phyloP scores from a whole-genome alignment of 208 protist species.

The Leishmania guyanensis region DNA sequence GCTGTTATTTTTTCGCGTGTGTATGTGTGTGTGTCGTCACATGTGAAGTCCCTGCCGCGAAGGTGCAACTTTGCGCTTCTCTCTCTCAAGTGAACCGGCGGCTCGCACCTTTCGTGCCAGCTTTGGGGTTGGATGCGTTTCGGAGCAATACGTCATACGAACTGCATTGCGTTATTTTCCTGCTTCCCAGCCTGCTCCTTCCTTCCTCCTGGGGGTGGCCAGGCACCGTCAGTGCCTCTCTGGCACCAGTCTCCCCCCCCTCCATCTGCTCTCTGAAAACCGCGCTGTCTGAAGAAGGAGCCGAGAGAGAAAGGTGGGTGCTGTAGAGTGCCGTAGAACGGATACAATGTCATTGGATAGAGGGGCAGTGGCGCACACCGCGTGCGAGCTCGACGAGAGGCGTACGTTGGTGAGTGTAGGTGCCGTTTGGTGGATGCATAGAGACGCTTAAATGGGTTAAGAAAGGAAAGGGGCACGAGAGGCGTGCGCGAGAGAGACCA shows the following conservation, averaged over 20 bases:
- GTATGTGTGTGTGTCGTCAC: background rate
- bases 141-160: background rate
- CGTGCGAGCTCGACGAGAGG: background rate
- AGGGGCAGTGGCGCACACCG: no score
- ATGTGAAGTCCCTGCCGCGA: background rate
- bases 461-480: background rate
- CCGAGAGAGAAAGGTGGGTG: background rate
- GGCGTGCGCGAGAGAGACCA: background rate
- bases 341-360: background rate
- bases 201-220: background rate
- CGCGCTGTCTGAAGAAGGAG: background rate
- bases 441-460: background rate
- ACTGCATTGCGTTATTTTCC: background rate
- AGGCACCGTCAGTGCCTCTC: background rate
- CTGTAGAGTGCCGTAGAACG: background rate
- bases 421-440: background rate
- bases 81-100: background rate
- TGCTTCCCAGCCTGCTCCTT: background rate
- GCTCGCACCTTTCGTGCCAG: background rate
- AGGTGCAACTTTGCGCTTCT: background rate
- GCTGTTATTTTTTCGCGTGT: background rate
- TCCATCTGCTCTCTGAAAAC: background rate
- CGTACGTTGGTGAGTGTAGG: background rate
- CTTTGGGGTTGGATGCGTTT: background rate
- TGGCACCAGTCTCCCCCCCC: background rate